phyloP scores from a whole-genome alignment of 176 grass and related monocot species.

The Sorghum bicolor region DNA sequence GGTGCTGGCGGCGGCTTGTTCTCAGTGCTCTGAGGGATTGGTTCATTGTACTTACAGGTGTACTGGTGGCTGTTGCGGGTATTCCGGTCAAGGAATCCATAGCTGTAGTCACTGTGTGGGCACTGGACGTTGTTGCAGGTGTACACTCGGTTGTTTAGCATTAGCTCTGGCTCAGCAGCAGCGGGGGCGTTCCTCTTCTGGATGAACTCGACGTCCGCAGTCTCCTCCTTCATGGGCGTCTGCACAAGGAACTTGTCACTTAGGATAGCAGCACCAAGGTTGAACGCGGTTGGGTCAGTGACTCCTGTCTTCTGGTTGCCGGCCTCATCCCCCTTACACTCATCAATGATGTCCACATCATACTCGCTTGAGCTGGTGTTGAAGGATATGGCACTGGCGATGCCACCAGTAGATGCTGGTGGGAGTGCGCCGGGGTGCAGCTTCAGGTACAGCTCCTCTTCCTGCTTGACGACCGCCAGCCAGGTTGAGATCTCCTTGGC shows the following conservation, averaged over 20 bases:
- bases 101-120: constrained; percentile 49
- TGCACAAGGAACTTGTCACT: constrained; percentile 58
- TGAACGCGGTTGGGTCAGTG: constrained; percentile 38
- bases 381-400: constrained; percentile 59
- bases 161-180: constrained; percentile 40
- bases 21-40: constrained; percentile 36
- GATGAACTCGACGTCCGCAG: constrained; percentile 52
- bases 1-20: constrained; percentile 47
- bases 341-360: constrained; percentile 71
- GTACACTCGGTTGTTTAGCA: constrained; percentile 57
- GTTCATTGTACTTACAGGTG: constrained; percentile 63
- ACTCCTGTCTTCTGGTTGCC: constrained; percentile 40
- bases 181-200: constrained; percentile 50
- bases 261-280: constrained; percentile 42
- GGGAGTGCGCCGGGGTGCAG: constrained; percentile 56
- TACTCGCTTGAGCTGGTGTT: constrained; percentile 81
- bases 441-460: constrained; percentile 79
- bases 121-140: constrained; percentile 80
- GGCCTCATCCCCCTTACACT: constrained; percentile 59
- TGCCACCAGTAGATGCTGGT: constrained; percentile 22
- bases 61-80: constrained; percentile 69
- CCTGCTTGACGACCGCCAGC: constrained; percentile 90
- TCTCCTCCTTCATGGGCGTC: constrained; percentile 66
- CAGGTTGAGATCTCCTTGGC: constrained; percentile 96
- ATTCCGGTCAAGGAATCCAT: constrained; percentile 76